phyloP scores from a whole-genome alignment of 108 stramenopile species.

The Aurantiochytrium sp. region DNA sequence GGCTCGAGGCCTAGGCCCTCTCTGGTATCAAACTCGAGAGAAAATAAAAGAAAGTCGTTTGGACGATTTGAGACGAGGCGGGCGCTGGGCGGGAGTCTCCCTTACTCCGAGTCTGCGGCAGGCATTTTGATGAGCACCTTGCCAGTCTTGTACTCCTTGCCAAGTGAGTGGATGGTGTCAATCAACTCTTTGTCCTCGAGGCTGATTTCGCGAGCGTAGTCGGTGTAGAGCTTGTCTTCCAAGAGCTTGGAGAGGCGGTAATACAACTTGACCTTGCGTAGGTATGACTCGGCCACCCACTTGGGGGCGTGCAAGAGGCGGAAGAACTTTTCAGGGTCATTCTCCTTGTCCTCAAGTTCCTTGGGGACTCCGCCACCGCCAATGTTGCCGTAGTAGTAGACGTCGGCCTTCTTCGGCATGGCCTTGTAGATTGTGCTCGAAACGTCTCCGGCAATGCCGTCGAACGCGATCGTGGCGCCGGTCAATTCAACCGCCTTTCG shows the following conservation, averaged over 20 bases:
- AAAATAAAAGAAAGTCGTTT: no score
- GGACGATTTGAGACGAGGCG: no score
- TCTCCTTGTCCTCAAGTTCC: background rate
- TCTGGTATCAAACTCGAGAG: no score
- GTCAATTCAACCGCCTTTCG: slow-evolving; percentile 39
- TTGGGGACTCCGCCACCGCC: slow-evolving; percentile 23
- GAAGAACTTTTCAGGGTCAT: background rate
- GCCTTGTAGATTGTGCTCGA: slow-evolving; percentile 43
- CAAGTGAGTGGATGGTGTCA: background rate
- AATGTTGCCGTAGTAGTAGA: slow-evolving; percentile 46
- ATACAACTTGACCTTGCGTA: background rate
- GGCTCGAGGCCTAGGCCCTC: no score
- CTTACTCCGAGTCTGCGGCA: background rate
- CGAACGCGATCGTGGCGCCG: slow-evolving; percentile 48
- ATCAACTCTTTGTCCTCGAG: background rate
- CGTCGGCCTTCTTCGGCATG: slow-evolving; percentile 36
- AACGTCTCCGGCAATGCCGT: slow-evolving; percentile 47
- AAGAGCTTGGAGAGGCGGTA: background rate
- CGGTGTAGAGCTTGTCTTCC: background rate
- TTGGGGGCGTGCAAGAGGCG: background rate
- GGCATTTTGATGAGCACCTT: background rate
- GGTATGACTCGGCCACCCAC: background rate
- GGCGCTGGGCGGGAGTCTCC: no score
- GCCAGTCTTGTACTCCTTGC: background rate
- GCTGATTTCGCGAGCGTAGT: background rate